These are phyloP conservation scores for Fusarium sp. DNA, from an alignment of 2,329 filamentous ascomycete species.

Conservation along the genomic window DNA sequence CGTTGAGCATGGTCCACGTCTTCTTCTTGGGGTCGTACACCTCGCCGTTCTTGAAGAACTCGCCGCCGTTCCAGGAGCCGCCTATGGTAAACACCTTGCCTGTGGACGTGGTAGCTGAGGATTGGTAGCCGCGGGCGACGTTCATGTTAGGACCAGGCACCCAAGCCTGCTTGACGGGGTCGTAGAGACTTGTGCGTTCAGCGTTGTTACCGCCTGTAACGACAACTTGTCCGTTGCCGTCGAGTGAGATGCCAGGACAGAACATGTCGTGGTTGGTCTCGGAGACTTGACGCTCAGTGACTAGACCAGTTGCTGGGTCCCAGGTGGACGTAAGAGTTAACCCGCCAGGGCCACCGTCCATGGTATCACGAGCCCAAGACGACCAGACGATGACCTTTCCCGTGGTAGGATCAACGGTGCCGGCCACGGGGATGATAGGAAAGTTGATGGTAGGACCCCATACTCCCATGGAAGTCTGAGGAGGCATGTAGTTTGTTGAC, in stretches of 20 bases:
- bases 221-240: slow-evolving; percentile 60
- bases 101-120: slow-evolving; percentile 26
- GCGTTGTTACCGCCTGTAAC: slow-evolving; percentile 66
- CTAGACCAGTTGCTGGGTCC: slow-evolving; percentile 23
- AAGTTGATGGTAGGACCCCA: slow-evolving; percentile 34
- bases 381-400: slow-evolving; percentile 30
- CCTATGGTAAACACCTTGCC: slow-evolving; percentile 34
- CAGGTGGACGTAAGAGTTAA: slow-evolving; percentile 22
- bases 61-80: slow-evolving; percentile 27
- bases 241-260: slow-evolving; percentile 65
- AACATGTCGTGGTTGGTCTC: slow-evolving; percentile 67
- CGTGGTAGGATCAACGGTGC: slow-evolving; percentile 19
- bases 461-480: slow-evolving; percentile 1
- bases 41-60: slow-evolving; percentile 24
- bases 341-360: slow-evolving; percentile 13
- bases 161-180: slow-evolving; percentile 36
- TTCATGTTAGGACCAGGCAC: slow-evolving; percentile 16
- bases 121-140: slow-evolving; percentile 25
- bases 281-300: slow-evolving; percentile 38
- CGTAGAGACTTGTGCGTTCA: slow-evolving; percentile 61
- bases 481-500: slow-evolving; percentile 7
- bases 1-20: slow-evolving; percentile 35
- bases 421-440: slow-evolving; percentile 30
- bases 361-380: slow-evolving; percentile 21
- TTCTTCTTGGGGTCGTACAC: slow-evolving; percentile 26